A percentile compares a stretch with the other conserved stretches of the same genome.
These are phyloP conservation scores for Aspergillus sclerotioniger DNA, from an alignment of 495 filamentous ascomycete genomes.

Conservation along the genomic window DNA sequence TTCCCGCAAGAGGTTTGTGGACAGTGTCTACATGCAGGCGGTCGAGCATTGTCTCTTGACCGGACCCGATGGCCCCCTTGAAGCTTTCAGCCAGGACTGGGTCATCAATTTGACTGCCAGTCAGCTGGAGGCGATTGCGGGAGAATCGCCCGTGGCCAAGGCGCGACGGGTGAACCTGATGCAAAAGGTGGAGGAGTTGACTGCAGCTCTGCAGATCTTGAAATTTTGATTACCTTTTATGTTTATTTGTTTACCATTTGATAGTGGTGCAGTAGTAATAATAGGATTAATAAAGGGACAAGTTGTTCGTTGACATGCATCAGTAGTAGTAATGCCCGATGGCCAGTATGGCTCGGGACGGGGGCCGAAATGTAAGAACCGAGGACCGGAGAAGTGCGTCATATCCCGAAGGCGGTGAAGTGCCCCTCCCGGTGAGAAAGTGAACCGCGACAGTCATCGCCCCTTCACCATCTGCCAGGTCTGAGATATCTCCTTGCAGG, in stretches of 20 bases:
- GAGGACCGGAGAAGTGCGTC: slow-evolving; percentile 1
- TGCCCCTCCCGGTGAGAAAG: slow-evolving; percentile 2
- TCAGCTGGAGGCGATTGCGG: slow-evolving; percentile 45
- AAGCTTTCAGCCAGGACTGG: slow-evolving; percentile 33
- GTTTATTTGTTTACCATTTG: not conserved
- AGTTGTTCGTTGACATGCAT: not conserved
- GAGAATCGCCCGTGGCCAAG: slow-evolving; percentile 36
- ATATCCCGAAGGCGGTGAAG: slow-evolving; percentile 9
- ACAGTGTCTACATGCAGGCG: slow-evolving; percentile 50
- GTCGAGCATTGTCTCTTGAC: slow-evolving; percentile 33
- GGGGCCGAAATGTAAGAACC: not conserved
- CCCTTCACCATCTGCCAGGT: no score
- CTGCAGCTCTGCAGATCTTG: slow-evolving; percentile 35
- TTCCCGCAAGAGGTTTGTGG: slow-evolving; percentile 53
- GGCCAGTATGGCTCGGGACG: not conserved
- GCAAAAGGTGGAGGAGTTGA: slow-evolving; percentile 42
- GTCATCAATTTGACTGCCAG: slow-evolving; percentile 34
- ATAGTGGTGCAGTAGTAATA: not conserved
- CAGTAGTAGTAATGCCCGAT: not conserved
- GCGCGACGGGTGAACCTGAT: slow-evolving; percentile 33
- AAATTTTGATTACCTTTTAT: slow-evolving; percentile 1
- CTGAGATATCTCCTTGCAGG: no score
- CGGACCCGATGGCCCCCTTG: slow-evolving; percentile 32
- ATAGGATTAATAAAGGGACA: not conserved
- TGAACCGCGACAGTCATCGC: not conserved